Conservation (phyloP, 345 rosid species). For the Gossypioides kirkii region DNA sequence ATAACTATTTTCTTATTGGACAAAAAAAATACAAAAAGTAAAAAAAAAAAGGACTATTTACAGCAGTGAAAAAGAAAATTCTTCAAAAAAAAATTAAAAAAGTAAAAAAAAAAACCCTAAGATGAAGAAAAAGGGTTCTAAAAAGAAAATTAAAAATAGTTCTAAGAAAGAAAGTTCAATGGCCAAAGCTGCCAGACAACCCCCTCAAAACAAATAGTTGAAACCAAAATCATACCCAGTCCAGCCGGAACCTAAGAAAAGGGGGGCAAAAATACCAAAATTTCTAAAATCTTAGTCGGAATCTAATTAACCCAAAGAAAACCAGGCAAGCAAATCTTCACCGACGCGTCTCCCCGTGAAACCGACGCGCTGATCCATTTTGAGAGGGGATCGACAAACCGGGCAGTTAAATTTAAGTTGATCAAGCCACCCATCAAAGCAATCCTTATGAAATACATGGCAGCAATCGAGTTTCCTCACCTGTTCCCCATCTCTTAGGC, state of each 20-base stretch:
- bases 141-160: background rate
- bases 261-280: background rate
- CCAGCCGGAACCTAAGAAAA: background rate
- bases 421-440: slow-evolving; percentile 82
- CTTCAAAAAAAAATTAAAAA: background rate
- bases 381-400: slow-evolving; percentile 54
- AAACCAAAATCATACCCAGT: background rate
- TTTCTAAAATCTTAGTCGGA: background rate
- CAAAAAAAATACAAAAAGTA: background rate
- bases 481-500: slow-evolving; percentile 60
- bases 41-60: slow-evolving; percentile 2
- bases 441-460: slow-evolving; percentile 75
- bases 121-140: background rate
- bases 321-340: slow-evolving; percentile 41
- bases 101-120: background rate
- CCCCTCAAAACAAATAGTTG: slow-evolving; percentile 3
- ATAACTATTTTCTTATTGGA: slow-evolving; percentile 10
- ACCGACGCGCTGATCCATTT: slow-evolving; percentile 37
- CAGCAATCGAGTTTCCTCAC: slow-evolving; percentile 78
- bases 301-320: slow-evolving; percentile 34
- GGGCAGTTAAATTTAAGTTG: slow-evolving; percentile 70
- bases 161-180: background rate
- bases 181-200: slow-evolving; percentile 18
- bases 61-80: slow-evolving; percentile 10
- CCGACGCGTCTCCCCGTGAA: slow-evolving; percentile 50